A percentile compares a stretch with the other conserved stretches of the same genome.
These are phyloP conservation scores for Cyamopsis tetragonoloba DNA, from an alignment of 306 rosid species.

Conservation along the genomic window DNA sequence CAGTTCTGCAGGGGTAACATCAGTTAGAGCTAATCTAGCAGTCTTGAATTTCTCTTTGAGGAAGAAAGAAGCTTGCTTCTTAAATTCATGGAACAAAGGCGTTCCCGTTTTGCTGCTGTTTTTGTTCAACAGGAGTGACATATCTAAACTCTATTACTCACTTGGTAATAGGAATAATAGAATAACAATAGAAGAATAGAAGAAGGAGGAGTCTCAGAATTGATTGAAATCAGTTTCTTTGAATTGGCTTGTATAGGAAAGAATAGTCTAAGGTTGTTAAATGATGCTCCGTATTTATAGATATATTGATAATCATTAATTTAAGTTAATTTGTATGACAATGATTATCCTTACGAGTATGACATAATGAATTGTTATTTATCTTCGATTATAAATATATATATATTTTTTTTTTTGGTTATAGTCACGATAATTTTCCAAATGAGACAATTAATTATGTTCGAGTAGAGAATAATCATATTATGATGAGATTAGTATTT, in stretches of 20 bases:
- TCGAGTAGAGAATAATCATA: too few species aligned
- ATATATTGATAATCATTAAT: not conserved
- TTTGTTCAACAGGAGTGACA: conserved; percentile 37
- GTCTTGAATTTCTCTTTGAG: conserved; percentile 69
- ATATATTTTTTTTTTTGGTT: too few species aligned
- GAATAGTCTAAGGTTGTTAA: not conserved
- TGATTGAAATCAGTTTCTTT: not conserved
- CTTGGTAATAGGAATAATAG: not conserved
- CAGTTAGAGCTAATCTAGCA: conserved; percentile 75
- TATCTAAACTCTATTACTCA: conserved; percentile 5
- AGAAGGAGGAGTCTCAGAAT: not conserved
- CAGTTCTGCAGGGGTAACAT: conserved; percentile 76
- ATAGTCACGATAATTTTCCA: too few species aligned
- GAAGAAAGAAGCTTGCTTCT: conserved; percentile 77
- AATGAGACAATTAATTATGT: too few species aligned
- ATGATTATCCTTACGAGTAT: not conserved
- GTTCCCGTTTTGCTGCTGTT: conserved; percentile 25
- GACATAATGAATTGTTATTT: not conserved
- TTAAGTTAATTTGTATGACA: not conserved
- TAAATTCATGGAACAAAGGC: conserved; percentile 55
- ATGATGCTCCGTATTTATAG: not conserved
- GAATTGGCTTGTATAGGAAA: not conserved
- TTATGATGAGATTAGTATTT: too few species aligned
- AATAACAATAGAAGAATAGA: not conserved
- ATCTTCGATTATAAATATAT: not conserved